Percentiles rank a stretch among this genome's conserved stretches.
These are phyloP conservation scores for Fraxinus velutina DNA, from an alignment of 305 asterid genomes.

Conservation along the genomic window DNA sequence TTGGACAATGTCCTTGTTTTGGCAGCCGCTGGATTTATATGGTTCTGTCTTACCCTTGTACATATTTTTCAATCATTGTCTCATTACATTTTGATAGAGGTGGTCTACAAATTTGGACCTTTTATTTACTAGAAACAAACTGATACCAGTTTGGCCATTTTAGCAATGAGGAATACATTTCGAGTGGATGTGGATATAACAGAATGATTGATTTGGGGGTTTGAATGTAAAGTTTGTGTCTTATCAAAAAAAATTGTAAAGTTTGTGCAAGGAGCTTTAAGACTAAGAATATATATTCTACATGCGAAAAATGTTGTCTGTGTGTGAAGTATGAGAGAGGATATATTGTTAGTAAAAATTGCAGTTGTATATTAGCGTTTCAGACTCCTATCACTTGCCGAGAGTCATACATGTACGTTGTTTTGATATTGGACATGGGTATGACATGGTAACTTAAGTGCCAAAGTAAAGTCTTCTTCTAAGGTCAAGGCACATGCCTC, in stretches of 20 bases:
- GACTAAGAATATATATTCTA: neutral
- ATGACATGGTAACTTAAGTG: neutral
- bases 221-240: neutral
- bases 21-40: constrained; percentile 16
- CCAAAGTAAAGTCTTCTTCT: neutral
- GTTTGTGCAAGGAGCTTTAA: neutral
- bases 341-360: neutral
- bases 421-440: neutral
- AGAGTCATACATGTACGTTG: neutral
- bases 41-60: neutral
- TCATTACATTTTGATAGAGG: neutral
- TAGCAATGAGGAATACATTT: neutral
- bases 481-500: neutral
- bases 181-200: neutral
- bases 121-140: neutral
- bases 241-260: neutral
- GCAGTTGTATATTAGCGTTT: neutral
- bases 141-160: neutral
- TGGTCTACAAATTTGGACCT: neutral
- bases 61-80: neutral
- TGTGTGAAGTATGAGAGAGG: neutral
- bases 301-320: neutral
- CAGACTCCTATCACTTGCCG: neutral
- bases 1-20: constrained; percentile 16
- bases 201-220: neutral